Percentiles rank a stretch among this genome's conserved stretches.
Evolutionary conservation across 352 stramenopile genomes (phyloP).

Genomic region (Globisporangium nagaii): DNA sequence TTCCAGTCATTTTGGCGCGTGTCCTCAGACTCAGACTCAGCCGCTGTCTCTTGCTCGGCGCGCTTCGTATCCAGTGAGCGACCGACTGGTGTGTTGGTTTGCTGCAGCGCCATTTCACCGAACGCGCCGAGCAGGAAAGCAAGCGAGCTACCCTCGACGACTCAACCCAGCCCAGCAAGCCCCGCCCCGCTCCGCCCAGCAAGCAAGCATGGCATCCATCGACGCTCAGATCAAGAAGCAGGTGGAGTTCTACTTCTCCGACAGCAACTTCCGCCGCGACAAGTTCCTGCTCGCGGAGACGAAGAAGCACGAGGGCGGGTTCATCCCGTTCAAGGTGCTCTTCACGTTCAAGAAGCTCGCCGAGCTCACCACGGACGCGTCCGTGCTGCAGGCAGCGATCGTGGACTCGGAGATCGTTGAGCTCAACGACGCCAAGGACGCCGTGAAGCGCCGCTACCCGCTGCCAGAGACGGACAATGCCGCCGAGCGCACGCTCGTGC

Average conservation of each 20-base stretch:
- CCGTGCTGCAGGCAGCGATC: constrained; percentile 64
- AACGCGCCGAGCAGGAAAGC: neutral
- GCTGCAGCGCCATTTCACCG: neutral
- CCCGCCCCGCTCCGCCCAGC: neutral
- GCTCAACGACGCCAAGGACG: constrained; percentile 73
- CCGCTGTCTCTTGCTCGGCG: neutral
- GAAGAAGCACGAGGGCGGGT: constrained; percentile 78
- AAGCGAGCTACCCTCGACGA: neutral
- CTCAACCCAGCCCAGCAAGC: too few relatives aligned
- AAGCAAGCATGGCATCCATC: constrained; percentile 48
- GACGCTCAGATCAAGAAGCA: constrained; percentile 83
- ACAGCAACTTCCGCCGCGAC: constrained; percentile 90
- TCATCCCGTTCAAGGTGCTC: constrained; percentile 80
- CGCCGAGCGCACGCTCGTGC: constrained; percentile 57
- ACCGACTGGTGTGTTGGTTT: neutral
- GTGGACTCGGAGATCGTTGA: constrained; percentile 72
- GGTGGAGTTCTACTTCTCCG: constrained; percentile 92
- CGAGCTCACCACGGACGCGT: constrained; percentile 68
- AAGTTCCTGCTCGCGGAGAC: constrained; percentile 85
- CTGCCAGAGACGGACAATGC: constrained; percentile 63
- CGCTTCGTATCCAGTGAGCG: constrained; percentile 12
- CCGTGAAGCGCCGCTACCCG: constrained; percentile 67
- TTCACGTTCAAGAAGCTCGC: constrained; percentile 92
- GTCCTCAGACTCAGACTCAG: constrained; percentile 11
- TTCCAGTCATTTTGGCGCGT: constrained; percentile 20